Percentiles rank a stretch among this genome's conserved stretches.
Evolutionary conservation across 2,329 filamentous ascomycete species (phyloP).

Genomic region (Clarireedia monteithiana): DNA sequence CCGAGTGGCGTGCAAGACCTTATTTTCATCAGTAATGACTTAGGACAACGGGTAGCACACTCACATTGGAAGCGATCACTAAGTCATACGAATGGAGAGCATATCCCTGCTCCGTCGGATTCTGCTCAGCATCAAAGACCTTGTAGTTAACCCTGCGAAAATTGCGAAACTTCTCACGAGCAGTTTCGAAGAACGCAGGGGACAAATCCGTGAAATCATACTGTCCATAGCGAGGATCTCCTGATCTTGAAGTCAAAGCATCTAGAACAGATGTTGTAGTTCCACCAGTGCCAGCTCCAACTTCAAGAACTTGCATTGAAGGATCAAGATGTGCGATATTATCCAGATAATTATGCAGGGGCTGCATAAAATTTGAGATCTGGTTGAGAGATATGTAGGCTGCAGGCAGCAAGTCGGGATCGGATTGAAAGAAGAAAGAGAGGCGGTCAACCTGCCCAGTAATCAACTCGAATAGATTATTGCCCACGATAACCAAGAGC

Average conservation of each 20-base stretch:
- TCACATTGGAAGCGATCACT: constrained; percentile 22
- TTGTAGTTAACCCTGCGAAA: constrained; percentile 13
- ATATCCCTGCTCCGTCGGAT: constrained; percentile 30
- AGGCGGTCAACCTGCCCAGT: background rate
- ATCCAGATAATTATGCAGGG: background rate
- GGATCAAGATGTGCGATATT: constrained; percentile 14
- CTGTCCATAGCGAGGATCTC: background rate
- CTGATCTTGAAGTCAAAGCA: background rate
- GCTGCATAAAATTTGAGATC: background rate
- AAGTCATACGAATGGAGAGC: constrained; percentile 25
- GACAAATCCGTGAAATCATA: constrained; percentile 29
- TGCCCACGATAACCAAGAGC: background rate
- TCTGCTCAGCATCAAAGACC: constrained; percentile 30
- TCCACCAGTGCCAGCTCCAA: constrained; percentile 19
- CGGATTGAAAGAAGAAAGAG: background rate
- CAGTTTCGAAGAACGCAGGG: constrained; percentile 29
- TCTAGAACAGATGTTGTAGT: constrained; percentile 9
- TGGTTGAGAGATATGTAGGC: background rate
- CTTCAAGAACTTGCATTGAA: constrained; percentile 19
- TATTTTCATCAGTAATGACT: background rate
- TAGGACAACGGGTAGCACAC: background rate
- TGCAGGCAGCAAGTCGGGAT: background rate
- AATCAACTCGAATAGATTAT: background rate
- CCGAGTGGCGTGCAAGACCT: constrained; percentile 2
- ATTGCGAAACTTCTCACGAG: constrained; percentile 19